Conservation (phyloP, 2,329 filamentous ascomycete genomes). For the Clarireedia paspali region DNA sequence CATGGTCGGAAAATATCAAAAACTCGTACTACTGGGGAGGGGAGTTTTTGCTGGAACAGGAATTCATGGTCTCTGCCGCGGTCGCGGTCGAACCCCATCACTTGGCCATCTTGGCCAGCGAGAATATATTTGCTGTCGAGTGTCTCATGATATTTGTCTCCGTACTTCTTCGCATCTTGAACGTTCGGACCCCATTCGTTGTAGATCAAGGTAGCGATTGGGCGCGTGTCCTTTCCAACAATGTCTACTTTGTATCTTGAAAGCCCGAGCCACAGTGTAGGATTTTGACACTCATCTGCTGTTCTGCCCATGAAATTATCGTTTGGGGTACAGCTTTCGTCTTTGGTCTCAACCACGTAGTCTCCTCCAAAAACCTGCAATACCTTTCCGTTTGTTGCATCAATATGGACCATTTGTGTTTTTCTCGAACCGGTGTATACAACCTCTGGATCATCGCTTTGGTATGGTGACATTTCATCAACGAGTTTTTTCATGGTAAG, state of each 20-base stretch:
- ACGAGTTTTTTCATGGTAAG: slow-evolving; percentile 80
- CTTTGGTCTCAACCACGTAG: slow-evolving; percentile 57
- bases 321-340: slow-evolving; percentile 65
- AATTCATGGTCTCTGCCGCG: slow-evolving; percentile 24
- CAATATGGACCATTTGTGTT: slow-evolving; percentile 80
- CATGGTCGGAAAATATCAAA: slow-evolving; percentile 79
- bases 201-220: slow-evolving; percentile 84
- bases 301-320: slow-evolving; percentile 38
- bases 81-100: slow-evolving; percentile 70
- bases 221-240: slow-evolving; percentile 64
- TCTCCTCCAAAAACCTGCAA: slow-evolving; percentile 76
- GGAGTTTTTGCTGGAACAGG: slow-evolving; percentile 61
- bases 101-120: slow-evolving; percentile 73
- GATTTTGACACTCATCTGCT: slow-evolving; percentile 68
- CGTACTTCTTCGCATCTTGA: slow-evolving; percentile 62
- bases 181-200: slow-evolving; percentile 94
- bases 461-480: slow-evolving; percentile 73
- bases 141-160: slow-evolving; percentile 62
- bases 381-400: slow-evolving; percentile 76
- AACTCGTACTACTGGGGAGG: slow-evolving; percentile 74
- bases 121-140: slow-evolving; percentile 88
- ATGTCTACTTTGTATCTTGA: slow-evolving; percentile 89
- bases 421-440: slow-evolving; percentile 90
- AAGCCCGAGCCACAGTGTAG: slow-evolving; percentile 74
- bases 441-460: slow-evolving; percentile 65